A percentile compares a stretch with the other conserved stretches of the same genome.
phyloP scores from a whole-genome alignment of 1,284 basidiomycete species.

The Melampsora larici-populina region DNA sequence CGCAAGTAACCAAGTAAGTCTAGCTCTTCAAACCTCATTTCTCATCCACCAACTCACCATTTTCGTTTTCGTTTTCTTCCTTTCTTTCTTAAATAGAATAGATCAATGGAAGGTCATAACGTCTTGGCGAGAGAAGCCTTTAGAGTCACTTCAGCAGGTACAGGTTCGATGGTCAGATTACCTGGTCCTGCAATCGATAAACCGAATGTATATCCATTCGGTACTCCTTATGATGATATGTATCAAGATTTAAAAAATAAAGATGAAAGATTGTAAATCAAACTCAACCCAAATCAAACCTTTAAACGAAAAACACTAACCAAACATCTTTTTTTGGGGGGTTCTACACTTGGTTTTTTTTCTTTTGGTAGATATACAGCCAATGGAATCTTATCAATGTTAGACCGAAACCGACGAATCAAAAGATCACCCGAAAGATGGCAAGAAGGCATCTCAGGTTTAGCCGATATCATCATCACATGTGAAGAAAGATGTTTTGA shows the following conservation, averaged over 20 bases:
- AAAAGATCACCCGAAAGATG: slow-evolving; percentile 93
- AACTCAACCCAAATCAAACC: too few species aligned
- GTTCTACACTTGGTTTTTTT: not conserved
- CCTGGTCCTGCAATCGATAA: slow-evolving; percentile 95
- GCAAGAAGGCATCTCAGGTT: slow-evolving; percentile 75
- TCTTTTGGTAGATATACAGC: slow-evolving; percentile 71
- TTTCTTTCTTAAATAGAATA: too few species aligned
- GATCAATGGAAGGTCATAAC: slow-evolving; percentile 97
- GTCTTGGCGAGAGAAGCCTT: slow-evolving; percentile 86
- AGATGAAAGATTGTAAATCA: slow-evolving; percentile 78
- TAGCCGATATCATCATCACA: slow-evolving; percentile 94
- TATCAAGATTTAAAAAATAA: slow-evolving; percentile 86
- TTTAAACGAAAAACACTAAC: not conserved
- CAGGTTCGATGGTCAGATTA: slow-evolving; percentile 91
- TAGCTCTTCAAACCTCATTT: not conserved
- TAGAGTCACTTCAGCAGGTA: slow-evolving; percentile 88
- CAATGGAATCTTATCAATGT: slow-evolving; percentile 94
- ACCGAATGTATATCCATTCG: slow-evolving; percentile 95
- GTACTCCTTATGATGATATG: slow-evolving; percentile 96
- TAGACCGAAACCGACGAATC: slow-evolving; percentile 89
- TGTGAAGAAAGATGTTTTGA: slow-evolving; percentile 99
- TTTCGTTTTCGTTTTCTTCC: too few species aligned
- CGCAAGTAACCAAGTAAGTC: slow-evolving; percentile 49
- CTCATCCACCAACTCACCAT: not conserved
- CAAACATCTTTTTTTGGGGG: not conserved